Conservation (phyloP, 1,284 basidiomycete species). For the Ceratobasidium papillatum region DNA sequence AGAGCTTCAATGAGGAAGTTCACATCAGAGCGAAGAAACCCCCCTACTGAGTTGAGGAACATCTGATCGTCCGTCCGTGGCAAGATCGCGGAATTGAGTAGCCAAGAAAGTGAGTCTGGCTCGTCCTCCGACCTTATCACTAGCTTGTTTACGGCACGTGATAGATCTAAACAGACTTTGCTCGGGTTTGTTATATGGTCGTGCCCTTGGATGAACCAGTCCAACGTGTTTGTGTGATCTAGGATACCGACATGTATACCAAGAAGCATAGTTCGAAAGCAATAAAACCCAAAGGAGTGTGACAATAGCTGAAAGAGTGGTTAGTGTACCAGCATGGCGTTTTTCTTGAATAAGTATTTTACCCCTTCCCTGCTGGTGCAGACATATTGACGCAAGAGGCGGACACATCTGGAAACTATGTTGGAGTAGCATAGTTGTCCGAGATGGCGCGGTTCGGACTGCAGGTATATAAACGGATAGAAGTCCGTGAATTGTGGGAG, state of each 20-base stretch:
- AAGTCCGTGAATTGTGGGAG: not conserved
- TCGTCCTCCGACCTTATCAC: not conserved
- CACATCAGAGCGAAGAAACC: not conserved
- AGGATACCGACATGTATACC: not conserved
- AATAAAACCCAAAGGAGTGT: slow-evolving; percentile 10
- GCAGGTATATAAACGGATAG: not conserved
- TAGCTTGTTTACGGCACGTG: not conserved
- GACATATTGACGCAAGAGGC: not conserved
- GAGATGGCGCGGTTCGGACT: not conserved
- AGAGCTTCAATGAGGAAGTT: not conserved
- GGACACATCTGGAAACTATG: not conserved
- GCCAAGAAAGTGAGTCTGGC: not conserved
- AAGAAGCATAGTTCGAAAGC: not conserved
- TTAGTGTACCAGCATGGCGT: not conserved
- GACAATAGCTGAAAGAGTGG: not conserved
- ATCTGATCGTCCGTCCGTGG: not conserved
- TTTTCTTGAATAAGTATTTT: not conserved
- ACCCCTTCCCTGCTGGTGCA: not conserved
- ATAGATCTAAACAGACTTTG: not conserved
- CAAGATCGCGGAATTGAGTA: not conserved
- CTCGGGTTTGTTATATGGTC: not conserved
- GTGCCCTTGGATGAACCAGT: not conserved
- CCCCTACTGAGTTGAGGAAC: not conserved
- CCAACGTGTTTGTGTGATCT: not conserved
- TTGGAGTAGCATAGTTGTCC: not conserved